A percentile compares a stretch with the other conserved stretches of the same genome.
These are phyloP conservation scores for Novymonas esmeraldas DNA, from an alignment of 208 protist species.

Conservation along the genomic window DNA sequence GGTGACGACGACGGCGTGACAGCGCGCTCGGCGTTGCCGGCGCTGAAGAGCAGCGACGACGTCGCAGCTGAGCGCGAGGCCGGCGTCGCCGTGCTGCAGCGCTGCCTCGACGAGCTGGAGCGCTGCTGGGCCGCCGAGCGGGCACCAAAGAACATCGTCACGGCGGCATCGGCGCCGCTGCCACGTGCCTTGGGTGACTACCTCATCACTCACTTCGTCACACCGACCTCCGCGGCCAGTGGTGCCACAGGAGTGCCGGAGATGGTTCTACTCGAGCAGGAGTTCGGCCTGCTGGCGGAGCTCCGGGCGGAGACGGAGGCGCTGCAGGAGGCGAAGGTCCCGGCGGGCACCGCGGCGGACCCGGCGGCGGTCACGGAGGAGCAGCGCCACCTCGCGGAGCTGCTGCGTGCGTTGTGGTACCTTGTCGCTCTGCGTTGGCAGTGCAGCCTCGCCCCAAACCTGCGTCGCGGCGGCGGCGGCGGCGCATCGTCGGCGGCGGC, in stretches of 20 bases:
- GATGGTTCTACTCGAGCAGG: conserved; percentile 18
- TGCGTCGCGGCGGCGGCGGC: background rate
- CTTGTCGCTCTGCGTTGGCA: conserved; percentile 45
- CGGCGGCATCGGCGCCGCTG: too few relatives aligned
- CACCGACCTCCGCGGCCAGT: background rate
- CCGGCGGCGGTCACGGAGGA: background rate
- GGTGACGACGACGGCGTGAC: background rate
- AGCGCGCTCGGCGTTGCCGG: background rate
- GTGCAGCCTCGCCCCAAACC: conserved; percentile 17
- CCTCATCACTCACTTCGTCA: conserved; percentile 9
- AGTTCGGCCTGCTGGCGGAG: conserved; percentile 18
- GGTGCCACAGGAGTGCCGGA: conserved; percentile 29
- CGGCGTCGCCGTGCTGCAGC: conserved; percentile 14
- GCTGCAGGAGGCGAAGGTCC: background rate
- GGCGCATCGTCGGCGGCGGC: background rate
- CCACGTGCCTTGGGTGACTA: conserved; percentile 11
- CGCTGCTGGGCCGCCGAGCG: conserved; percentile 11
- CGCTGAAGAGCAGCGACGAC: conserved; percentile 10
- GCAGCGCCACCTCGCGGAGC: conserved; percentile 18
- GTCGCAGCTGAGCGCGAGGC: conserved; percentile 17
- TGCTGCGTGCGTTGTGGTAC: conserved; percentile 52
- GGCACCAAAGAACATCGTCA: background rate
- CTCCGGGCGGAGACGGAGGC: conserved; percentile 5
- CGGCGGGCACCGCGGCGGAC: background rate
- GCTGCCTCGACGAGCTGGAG: conserved; percentile 8